Conservation (phyloP, 768 basidiomycete genomes). For the Leccinum incarnatum region DNA sequence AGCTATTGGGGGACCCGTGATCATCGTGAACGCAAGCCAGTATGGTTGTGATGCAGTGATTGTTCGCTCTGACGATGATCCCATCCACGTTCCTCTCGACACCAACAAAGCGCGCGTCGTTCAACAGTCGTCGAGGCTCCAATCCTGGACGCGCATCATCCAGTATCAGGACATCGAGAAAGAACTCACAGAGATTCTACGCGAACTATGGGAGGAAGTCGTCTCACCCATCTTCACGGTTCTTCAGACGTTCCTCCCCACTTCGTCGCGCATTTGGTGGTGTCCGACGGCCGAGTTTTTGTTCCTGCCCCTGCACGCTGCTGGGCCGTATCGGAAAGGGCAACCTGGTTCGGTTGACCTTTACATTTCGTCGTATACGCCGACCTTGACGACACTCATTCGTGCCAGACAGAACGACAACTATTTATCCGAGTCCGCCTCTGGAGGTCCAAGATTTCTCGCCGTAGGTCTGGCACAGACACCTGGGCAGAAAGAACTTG, state of each 20-base stretch:
- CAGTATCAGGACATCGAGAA: background rate
- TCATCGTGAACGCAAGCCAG: slow-evolving; percentile 32
- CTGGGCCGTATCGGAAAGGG: background rate
- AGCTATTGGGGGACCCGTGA: slow-evolving; percentile 25
- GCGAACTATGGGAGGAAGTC: slow-evolving; percentile 16
- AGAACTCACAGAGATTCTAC: slow-evolving; percentile 3
- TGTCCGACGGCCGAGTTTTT: background rate
- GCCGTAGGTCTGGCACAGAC: background rate
- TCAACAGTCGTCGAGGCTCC: background rate
- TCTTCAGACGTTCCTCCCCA: background rate
- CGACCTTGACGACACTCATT: background rate
- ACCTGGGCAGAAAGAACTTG: background rate
- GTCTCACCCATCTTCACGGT: slow-evolving; percentile 11
- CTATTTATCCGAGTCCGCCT: background rate
- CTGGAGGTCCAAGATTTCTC: background rate
- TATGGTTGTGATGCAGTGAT: slow-evolving; percentile 35
- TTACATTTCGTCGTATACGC: background rate
- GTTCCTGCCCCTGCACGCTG: background rate
- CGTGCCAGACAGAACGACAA: background rate
- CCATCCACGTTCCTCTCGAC: slow-evolving; percentile 5
- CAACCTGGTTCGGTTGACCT: background rate
- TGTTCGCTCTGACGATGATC: slow-evolving; percentile 3
- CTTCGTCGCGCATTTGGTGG: slow-evolving; percentile 2
- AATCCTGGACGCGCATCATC: background rate
- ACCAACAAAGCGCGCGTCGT: background rate